Base-by-base conservation (phyloP, 176 grass and related monocot species). In the Rhipidocladum racemiflorum region DNA sequence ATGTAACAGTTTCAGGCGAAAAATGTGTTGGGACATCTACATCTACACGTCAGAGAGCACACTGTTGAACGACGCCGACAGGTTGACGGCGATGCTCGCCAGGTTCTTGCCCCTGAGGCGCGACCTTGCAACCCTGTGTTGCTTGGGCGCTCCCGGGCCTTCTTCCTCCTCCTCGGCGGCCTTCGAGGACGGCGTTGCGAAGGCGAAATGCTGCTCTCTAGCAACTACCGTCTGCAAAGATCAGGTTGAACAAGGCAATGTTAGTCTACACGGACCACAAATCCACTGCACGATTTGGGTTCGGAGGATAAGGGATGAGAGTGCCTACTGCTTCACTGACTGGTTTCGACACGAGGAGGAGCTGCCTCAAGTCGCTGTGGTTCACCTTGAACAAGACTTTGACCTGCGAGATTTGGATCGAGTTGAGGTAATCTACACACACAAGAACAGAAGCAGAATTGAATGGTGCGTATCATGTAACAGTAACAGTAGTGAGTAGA, bases 281-380 rank as follows among this genome's bases (percentile, higher is more conserved):
- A 24, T 5, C 12, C 16, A 64, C 42, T 27, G 13, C 11, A 1
- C 27, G 1, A 9, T 61, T 38, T 25, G 10, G 11, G 6, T 8
- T 16, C 0, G 28, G 43, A 39, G 6, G 21, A 7, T 23, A 25
- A 82, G 43, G 51, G 72, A 12, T 77, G 32, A 70, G 23, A 27
- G 40, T 75, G 55, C 91, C 9, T 90, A 99, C 96, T 6, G 90
- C 96, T 88, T 83, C 69, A 72, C 77, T 87, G 49, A 99, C 78
- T 68, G 89, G 85, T 49, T 99, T 99, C 0, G 96, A 99, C 16
- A 95, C 96, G 1, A 95, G 61, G 23, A 99, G 62, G 1, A 99
- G 92, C 79, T 91, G 91, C 75, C 42, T 92, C 73, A 99, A 45
- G 62, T 99, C 96, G 77, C 85, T 83, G 36, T 92, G 76, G 60